These are phyloP conservation scores for Lyophyllum atratum DNA, from an alignment of 768 basidiomycete genomes.

Conservation along the genomic window DNA sequence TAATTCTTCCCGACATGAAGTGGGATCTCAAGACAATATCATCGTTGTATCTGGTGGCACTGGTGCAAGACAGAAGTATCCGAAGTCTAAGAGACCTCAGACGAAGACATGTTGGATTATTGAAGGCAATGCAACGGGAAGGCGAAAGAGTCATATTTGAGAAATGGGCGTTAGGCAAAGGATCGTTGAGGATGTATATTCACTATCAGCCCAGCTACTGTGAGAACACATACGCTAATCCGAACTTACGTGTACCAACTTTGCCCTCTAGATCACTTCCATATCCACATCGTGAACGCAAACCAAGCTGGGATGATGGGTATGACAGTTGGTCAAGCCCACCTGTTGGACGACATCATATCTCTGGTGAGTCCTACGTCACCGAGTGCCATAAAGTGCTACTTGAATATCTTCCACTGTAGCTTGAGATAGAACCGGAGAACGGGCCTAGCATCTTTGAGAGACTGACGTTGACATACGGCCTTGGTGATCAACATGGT, in stretches of 20 bases:
- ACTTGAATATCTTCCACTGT: background rate
- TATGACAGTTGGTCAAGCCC: constrained; percentile 87
- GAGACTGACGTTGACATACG: constrained; percentile 78
- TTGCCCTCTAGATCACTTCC: constrained; percentile 75
- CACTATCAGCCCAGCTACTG: constrained; percentile 98
- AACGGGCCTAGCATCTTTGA: constrained; percentile 59
- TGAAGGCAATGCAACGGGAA: constrained; percentile 63
- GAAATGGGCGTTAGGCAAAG: constrained; percentile 66
- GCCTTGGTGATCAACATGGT: constrained; percentile 80
- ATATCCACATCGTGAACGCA: constrained; percentile 88
- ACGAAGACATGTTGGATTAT: constrained; percentile 60
- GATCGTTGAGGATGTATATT: constrained; percentile 75
- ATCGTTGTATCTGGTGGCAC: constrained; percentile 84
- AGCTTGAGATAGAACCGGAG: constrained; percentile 63
- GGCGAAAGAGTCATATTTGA: constrained; percentile 53
- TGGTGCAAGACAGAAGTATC: constrained; percentile 63
- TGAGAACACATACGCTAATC: constrained; percentile 36
- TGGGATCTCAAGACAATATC: constrained; percentile 84
- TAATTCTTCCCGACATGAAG: constrained; percentile 95
- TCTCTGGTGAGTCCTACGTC: constrained; percentile 56
- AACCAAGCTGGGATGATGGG: constrained; percentile 67
- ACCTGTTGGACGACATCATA: constrained; percentile 91
- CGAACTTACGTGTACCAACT: background rate
- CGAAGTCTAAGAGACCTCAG: constrained; percentile 78
- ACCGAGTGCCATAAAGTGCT: background rate